These are phyloP conservation scores for Yarrowia bubula DNA, from an alignment of 805 yeast genomes.

Conservation along the genomic window DNA sequence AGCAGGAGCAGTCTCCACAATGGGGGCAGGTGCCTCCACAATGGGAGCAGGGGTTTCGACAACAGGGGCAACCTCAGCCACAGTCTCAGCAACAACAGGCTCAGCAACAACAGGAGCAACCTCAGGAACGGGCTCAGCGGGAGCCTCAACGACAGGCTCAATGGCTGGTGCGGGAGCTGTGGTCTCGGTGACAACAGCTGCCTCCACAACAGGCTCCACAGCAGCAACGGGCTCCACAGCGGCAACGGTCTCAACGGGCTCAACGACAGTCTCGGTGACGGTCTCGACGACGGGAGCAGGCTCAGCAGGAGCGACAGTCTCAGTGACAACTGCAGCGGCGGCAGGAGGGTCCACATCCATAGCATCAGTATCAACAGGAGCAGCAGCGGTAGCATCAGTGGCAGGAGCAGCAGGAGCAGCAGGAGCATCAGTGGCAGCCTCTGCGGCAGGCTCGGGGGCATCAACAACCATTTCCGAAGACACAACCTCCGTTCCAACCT, in stretches of 20 bases:
- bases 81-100: neutral
- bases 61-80: too few relatives aligned
- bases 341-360: slow-evolving; percentile 5
- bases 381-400: neutral
- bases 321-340: neutral
- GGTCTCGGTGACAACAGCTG: neutral
- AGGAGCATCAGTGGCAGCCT: neutral
- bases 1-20: slow-evolving; percentile 9
- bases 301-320: neutral
- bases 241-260: neutral
- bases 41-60: neutral
- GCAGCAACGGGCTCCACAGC: neutral
- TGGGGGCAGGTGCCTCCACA: neutral
- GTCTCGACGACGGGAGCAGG: neutral
- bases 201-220: neutral
- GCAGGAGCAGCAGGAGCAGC: neutral
- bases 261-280: neutral
- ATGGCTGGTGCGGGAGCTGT: neutral
- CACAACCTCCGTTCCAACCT: neutral
- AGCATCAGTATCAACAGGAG: neutral
- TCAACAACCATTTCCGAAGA: neutral
- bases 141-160: neutral
- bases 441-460: neutral
- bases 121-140: neutral
- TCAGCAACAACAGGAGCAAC: neutral